Conservation (phyloP, 805 yeast species). For the Sungouiozyma ichnusensis region DNA sequence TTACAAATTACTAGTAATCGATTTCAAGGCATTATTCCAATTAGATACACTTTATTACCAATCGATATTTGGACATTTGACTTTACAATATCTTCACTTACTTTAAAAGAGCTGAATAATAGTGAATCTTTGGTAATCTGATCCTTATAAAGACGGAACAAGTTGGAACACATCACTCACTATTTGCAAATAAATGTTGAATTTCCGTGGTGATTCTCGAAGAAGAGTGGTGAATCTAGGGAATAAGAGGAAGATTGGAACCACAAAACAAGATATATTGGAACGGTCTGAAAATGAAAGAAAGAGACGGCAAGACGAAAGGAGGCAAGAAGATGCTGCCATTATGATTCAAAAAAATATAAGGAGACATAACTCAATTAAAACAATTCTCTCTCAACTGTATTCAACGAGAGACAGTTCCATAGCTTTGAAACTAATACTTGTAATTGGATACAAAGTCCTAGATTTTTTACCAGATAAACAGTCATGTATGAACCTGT, state of each 20-base stretch:
- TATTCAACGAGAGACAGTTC: not conserved
- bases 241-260: conserved; percentile 30
- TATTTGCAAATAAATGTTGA: conserved; percentile 29
- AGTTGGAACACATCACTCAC: too few species aligned
- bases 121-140: too few species aligned
- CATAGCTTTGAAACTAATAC: not conserved
- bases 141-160: too few species aligned
- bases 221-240: conserved; percentile 52
- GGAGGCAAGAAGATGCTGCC: conserved; percentile 42
- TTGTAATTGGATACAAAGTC: not conserved
- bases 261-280: conserved; percentile 36
- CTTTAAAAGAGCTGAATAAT: too few species aligned
- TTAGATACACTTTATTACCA: not conserved
- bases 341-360: conserved; percentile 39
- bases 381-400: conserved; percentile 15
- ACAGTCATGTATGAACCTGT: not conserved
- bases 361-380: conserved; percentile 31
- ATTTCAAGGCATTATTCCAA: too few species aligned
- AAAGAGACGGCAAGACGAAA: conserved; percentile 46
- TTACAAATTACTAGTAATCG: not conserved
- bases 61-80: not conserved
- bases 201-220: conserved; percentile 58
- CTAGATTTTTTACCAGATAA: not conserved
- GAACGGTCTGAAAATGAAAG: conserved; percentile 59
- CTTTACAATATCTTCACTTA: not conserved